Evolutionary conservation across 1,284 basidiomycete species (phyloP), one percentile per base, ranked within the genome.

Genomic region (Moesziomyces globuligerus): DNA sequence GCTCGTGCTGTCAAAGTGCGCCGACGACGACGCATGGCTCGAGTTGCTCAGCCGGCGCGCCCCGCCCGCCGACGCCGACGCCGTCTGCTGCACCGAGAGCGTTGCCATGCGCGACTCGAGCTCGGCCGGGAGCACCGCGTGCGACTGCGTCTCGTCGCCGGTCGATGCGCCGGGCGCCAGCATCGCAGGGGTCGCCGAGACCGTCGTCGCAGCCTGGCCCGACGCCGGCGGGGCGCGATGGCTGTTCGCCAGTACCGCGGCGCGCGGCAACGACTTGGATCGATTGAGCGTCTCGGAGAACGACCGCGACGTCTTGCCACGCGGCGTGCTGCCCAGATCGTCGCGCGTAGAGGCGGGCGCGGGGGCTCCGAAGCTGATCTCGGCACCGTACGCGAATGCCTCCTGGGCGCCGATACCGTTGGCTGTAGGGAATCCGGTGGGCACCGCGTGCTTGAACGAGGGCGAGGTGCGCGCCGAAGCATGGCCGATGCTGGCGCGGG

Each of bases 211-310:
- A 7, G 21, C 18, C n/a, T n/a, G n/a, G n/a, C n/a, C n/a, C n/a
- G n/a, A n/a, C n/a, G 21, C 25, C 1, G 17, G 40, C 9, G 41
- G 48, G 13, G 34, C 40, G 13, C 50, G 50, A 42, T 39, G 52
- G 11, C 53, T 47, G 36, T 71, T 53, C 3, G 56, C 59, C 53
- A 52, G 24, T 17, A 48, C 52, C 24, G 40, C 52, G 28, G 53
- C 50, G 10, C 74, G 48, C 20, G 72, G 74, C 24, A 78, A 32
- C 28, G 72, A 74, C 43, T 72, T 74, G 41, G 74, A 76, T 17
- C 76, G 59, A 26, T 75, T 76, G 7, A 74, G 49, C 39, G 74
- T 68, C 38, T 78, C 76, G 5, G 64, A 71, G 24, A 74, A 71
- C 10, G 72, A 74, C 7, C 72, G 51, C 18, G 72, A 72, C 24